Percentiles rank a stretch among this genome's conserved stretches.
These are phyloP conservation scores for Candida chilensis DNA, from an alignment of 805 yeast genomes.

Conservation along the genomic window DNA sequence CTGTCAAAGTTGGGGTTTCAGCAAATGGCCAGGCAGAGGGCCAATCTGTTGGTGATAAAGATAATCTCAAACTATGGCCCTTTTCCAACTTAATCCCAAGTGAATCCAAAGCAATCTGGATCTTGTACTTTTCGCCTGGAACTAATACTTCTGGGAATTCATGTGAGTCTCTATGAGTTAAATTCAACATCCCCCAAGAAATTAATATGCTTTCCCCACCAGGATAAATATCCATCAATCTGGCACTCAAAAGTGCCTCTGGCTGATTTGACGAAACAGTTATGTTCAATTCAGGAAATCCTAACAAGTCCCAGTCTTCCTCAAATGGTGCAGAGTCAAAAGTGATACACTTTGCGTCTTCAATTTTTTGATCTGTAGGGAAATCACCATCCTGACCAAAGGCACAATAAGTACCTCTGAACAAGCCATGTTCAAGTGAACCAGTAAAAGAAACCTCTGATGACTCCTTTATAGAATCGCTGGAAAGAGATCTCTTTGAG, in stretches of 20 bases:
- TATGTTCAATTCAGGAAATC: constrained; percentile 23
- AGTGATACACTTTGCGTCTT: constrained; percentile 26
- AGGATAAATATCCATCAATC: constrained; percentile 30
- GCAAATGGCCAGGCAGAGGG: constrained; percentile 38
- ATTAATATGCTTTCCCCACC: constrained; percentile 23
- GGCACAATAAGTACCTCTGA: constrained; percentile 37
- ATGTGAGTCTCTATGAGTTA: constrained; percentile 28
- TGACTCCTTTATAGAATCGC: too few species aligned
- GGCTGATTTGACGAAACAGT: constrained; percentile 22
- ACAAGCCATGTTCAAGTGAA: constrained; percentile 27
- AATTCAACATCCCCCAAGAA: constrained; percentile 39
- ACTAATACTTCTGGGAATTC: constrained; percentile 26
- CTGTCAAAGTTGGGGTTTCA: constrained; percentile 24
- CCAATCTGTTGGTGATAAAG: constrained; percentile 37
- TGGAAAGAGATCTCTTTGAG: too few species aligned
- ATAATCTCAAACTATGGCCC: constrained; percentile 28
- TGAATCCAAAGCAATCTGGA: constrained; percentile 25
- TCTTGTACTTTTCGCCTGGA: constrained; percentile 19
- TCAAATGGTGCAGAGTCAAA: constrained; percentile 19
- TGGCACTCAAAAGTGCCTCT: constrained; percentile 25
- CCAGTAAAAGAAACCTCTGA: constrained; percentile 15
- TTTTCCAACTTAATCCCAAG: constrained; percentile 21
- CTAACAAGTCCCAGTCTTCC: constrained; percentile 17
- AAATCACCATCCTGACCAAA: constrained; percentile 37
- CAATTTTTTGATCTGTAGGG: constrained; percentile 32